Conservation (phyloP, 257 asterid species). For the Scutellaria galericulata region DNA sequence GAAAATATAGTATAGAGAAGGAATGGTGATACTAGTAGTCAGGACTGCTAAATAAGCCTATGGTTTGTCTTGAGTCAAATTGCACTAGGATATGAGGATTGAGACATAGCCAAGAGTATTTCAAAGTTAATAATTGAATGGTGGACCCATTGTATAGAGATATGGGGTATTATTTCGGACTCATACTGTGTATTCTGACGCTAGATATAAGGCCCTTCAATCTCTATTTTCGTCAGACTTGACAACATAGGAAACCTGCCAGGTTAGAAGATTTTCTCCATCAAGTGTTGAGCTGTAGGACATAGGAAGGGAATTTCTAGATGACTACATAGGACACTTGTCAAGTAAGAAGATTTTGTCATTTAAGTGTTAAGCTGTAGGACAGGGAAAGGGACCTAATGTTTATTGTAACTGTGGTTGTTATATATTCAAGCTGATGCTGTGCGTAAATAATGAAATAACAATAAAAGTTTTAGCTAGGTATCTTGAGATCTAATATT, state of each 20-base stretch:
- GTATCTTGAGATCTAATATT: constrained; percentile 27
- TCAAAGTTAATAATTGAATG: background rate
- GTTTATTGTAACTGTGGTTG: background rate
- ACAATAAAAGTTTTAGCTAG: background rate
- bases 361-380: background rate
- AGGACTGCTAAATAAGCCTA: constrained; percentile 15
- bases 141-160: background rate
- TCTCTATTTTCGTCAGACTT: background rate
- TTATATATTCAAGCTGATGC: constrained; percentile 2
- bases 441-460: constrained; percentile 9
- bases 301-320: background rate
- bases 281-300: constrained; percentile 5
- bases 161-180: background rate
- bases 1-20: background rate
- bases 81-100: background rate
- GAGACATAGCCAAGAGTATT: constrained; percentile 11
- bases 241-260: background rate
- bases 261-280: background rate
- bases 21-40: background rate
- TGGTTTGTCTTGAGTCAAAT: background rate
- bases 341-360: constrained; percentile 7
- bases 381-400: constrained; percentile 9
- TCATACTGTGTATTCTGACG: background rate
- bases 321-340: constrained; percentile 2
- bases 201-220: background rate